Percentiles rank a stretch among this genome's conserved stretches.
These are phyloP conservation scores for Monotropa hypopitys DNA, from an alignment of 179 eudicot genomes.

Conservation along the genomic window DNA sequence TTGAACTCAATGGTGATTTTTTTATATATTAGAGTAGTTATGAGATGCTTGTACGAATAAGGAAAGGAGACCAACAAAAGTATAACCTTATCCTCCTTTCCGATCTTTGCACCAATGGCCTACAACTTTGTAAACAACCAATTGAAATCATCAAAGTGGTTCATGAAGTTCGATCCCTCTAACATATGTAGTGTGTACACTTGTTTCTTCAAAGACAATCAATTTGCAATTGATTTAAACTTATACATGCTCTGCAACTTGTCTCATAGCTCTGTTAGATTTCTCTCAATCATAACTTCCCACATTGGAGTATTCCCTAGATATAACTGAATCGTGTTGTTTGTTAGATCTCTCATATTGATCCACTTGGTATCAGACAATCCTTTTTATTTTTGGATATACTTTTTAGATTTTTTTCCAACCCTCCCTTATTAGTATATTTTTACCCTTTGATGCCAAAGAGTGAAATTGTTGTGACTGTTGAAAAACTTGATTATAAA, in stretches of 20 bases:
- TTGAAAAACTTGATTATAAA: background rate
- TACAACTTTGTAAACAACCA: background rate
- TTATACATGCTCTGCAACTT: background rate
- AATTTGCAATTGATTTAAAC: background rate
- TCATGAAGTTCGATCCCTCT: background rate
- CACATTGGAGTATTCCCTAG: background rate
- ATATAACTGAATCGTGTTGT: background rate
- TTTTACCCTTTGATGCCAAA: background rate
- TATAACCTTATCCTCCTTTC: background rate
- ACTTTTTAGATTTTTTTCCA: background rate
- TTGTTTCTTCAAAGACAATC: background rate
- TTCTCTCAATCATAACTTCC: background rate
- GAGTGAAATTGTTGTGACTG: background rate
- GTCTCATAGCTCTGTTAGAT: background rate
- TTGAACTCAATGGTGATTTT: no score
- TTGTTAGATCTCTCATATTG: background rate
- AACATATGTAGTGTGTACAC: background rate
- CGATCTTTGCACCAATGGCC: background rate
- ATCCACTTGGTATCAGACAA: background rate
- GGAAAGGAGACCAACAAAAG: background rate
- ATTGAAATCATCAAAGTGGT: background rate
- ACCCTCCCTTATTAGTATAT: background rate
- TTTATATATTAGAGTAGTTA: background rate
- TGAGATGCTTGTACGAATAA: background rate
- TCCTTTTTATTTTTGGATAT: background rate